These are phyloP conservation scores for Durio zibethinus DNA, from an alignment of 345 rosid genomes.

Conservation along the genomic window DNA sequence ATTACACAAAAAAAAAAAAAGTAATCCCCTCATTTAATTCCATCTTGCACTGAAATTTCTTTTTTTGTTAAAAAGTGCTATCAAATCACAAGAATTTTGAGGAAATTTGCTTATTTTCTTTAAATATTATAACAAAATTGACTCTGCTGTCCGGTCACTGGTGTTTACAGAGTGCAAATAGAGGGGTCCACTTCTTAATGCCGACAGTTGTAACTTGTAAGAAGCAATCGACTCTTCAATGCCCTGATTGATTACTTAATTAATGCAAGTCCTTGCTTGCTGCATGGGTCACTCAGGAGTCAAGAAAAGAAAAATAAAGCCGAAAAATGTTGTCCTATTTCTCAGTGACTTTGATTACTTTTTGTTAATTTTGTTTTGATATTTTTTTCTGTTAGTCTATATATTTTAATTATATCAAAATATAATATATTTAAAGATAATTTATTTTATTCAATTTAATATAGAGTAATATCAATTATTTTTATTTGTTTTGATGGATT, in stretches of 20 bases:
- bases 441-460: too few species aligned
- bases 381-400: too few species aligned
- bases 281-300: background rate
- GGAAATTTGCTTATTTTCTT: background rate
- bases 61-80: too few species aligned
- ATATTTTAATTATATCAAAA: too few species aligned
- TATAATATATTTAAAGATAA: too few species aligned
- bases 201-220: background rate
- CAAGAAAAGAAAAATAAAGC: background rate
- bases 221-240: too few species aligned
- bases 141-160: background rate
- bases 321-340: background rate
- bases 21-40: background rate
- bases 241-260: background rate
- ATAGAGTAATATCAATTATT: too few species aligned
- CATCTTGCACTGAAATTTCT: background rate
- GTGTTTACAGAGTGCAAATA: background rate
- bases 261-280: background rate
- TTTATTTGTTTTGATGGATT: too few species aligned
- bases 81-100: background rate
- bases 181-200: background rate
- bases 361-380: too few species aligned
- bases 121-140: background rate
- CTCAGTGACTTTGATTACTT: too few species aligned
- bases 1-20: background rate